Percentiles rank a stretch among this genome's conserved stretches.
phyloP scores from a whole-genome alignment of 2,329 filamentous ascomycete genomes.

The Calonectria montana region DNA sequence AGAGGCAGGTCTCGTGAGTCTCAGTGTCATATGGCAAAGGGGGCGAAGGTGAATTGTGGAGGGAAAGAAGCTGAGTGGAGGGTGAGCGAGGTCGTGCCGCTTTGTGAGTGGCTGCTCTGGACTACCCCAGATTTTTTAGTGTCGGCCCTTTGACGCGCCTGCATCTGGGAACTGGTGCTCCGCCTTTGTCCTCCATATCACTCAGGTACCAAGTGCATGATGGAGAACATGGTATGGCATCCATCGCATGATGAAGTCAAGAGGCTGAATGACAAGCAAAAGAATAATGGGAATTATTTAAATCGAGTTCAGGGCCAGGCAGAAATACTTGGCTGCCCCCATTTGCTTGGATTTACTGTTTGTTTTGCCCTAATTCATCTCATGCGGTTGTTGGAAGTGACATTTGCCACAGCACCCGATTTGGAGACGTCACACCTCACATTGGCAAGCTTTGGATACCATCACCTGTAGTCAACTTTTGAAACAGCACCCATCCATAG shows the following conservation, averaged over 20 bases:
- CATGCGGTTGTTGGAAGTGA: too few relatives aligned
- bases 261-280: too few relatives aligned
- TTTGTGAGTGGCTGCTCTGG: constrained; percentile 35
- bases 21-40: constrained; percentile 40
- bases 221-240: too few relatives aligned
- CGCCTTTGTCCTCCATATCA: neutral
- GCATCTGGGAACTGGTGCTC: neutral
- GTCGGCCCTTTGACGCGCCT: constrained; percentile 15
- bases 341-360: too few relatives aligned
- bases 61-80: constrained; percentile 17
- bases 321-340: too few relatives aligned
- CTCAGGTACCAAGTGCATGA: neutral
- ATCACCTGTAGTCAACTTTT: neutral
- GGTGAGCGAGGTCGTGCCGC: constrained; percentile 3
- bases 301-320: too few relatives aligned
- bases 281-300: too few relatives aligned
- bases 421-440: neutral
- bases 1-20: constrained; percentile 18
- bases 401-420: too few relatives aligned
- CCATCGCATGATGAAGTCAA: too few relatives aligned
- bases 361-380: too few relatives aligned
- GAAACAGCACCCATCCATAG: neutral
- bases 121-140: constrained; percentile 39
- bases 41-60: constrained; percentile 15
- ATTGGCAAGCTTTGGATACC: neutral